Base-by-base conservation (phyloP, 164 flowering plant genomes). In the Kingdonia uniflora region DNA sequence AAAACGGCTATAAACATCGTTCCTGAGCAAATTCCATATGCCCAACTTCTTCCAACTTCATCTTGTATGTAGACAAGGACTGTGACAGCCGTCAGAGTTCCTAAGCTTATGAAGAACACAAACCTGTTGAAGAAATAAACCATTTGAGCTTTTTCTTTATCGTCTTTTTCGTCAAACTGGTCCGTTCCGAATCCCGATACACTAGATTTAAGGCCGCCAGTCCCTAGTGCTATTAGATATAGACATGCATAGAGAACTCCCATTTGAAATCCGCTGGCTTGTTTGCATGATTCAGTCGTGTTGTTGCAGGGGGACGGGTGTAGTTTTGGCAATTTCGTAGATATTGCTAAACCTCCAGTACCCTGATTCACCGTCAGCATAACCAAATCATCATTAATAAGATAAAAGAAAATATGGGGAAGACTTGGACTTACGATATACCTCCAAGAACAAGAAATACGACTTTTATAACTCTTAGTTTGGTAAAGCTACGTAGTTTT, bases 171-270 rank as follows among this genome's bases (percentile, higher is more conserved):
- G 20, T 87, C 95, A 52, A 90, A 87, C 38, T 90, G 97, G 49
- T 90, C 97, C 0, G 82, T 71, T 50, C 97, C 95, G 45, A 90
- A 90, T 47, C 91, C 95, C 15, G 97, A 84, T 1, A 90, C 87
- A 17, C 97, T 81, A 0, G 97, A 90, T 53, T 87, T 87, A 5
- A 90, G 71, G 60, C 97, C 95, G 3, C 97, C 97, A 0, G 88
- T 87, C 12, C 97, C 97, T 3, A 90, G 51, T 16, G 96, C 87
- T 13, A 87, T 79, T 5, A 85, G 51, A 61, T 85, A 87, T 0
- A 90, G 55, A 38, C 92, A 67, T 8, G 75, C 0, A 73, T 87
- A 87, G 0, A 90, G 54, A 29, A 83, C 57, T 0, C 81, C 85
- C 87, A 90, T 85, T 41, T 90, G 95, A 49, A 75, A 62, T 11